Percentiles rank a stretch among this genome's conserved stretches.
phyloP scores from a whole-genome alignment of 495 filamentous ascomycete species.

The Neurospora sublineolata region DNA sequence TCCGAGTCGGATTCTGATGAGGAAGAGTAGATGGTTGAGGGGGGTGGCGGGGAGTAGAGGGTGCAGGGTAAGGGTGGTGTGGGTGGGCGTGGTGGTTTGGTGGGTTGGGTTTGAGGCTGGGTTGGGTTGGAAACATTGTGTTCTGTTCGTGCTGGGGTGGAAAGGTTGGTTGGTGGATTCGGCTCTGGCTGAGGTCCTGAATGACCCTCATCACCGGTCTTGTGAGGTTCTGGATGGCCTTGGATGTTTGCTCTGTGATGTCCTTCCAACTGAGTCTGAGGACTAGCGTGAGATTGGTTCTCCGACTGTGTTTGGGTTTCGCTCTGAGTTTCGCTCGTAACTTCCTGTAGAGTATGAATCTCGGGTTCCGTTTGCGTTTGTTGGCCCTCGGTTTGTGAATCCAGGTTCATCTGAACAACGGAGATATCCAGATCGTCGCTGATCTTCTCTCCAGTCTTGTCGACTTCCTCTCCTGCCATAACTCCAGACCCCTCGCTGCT shows the following conservation, averaged over 20 bases:
- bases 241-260: too few relatives aligned
- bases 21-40: not conserved
- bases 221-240: too few relatives aligned
- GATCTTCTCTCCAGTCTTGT: not conserved
- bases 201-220: too few relatives aligned
- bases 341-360: not conserved
- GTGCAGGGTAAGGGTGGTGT: not conserved
- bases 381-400: not conserved
- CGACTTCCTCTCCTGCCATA: not conserved
- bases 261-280: too few relatives aligned
- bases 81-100: not conserved
- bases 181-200: not conserved
- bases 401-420: not conserved
- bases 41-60: not conserved
- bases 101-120: not conserved
- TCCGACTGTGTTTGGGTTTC: not conserved
- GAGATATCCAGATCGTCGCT: not conserved
- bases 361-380: not conserved
- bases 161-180: not conserved
- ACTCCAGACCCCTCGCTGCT: not conserved
- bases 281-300: not conserved
- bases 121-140: not conserved
- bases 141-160: not conserved
- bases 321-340: not conserved
- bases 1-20: not conserved